phyloP scores from a whole-genome alignment of 23 red algal genomes.

The Gracilaria gracilis region DNA sequence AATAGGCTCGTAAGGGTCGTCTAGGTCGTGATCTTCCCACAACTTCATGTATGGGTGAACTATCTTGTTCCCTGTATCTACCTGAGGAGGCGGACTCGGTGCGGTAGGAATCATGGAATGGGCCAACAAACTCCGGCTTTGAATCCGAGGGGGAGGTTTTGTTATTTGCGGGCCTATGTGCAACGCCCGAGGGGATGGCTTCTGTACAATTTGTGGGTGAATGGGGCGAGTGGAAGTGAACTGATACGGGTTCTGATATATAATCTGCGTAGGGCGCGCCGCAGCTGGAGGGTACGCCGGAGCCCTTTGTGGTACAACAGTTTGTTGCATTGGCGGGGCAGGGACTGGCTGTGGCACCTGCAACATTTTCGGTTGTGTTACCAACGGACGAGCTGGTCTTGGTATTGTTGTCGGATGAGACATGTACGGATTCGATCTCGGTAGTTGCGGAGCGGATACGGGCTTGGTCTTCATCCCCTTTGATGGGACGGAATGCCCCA shows the following conservation, averaged over 20 bases:
- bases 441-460: neutral
- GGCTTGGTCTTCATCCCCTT: slow-evolving; percentile 41
- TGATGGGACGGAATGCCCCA: slow-evolving; percentile 14
- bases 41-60: slow-evolving; percentile 54
- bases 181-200: slow-evolving; percentile 22
- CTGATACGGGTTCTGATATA: slow-evolving; percentile 46
- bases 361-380: slow-evolving; percentile 36
- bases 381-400: slow-evolving; percentile 35
- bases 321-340: slow-evolving; percentile 33
- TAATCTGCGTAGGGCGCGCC: slow-evolving; percentile 11
- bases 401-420: slow-evolving; percentile 34
- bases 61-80: slow-evolving; percentile 26
- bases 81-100: slow-evolving; percentile 28
- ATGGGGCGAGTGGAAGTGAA: slow-evolving; percentile 28
- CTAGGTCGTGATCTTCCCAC: slow-evolving; percentile 67
- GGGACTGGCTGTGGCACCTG: slow-evolving; percentile 6
- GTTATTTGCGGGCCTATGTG: slow-evolving; percentile 31
- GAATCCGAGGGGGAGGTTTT: slow-evolving; percentile 15
- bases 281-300: slow-evolving; percentile 16
- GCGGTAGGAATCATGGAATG: slow-evolving; percentile 4
- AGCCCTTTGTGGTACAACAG: slow-evolving; percentile 24
- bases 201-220: slow-evolving; percentile 36
- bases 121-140: neutral
- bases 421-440: slow-evolving; percentile 15
- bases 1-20: slow-evolving; percentile 70